Conservation (phyloP, 495 filamentous ascomycete genomes). For the Neurospora sp. region DNA sequence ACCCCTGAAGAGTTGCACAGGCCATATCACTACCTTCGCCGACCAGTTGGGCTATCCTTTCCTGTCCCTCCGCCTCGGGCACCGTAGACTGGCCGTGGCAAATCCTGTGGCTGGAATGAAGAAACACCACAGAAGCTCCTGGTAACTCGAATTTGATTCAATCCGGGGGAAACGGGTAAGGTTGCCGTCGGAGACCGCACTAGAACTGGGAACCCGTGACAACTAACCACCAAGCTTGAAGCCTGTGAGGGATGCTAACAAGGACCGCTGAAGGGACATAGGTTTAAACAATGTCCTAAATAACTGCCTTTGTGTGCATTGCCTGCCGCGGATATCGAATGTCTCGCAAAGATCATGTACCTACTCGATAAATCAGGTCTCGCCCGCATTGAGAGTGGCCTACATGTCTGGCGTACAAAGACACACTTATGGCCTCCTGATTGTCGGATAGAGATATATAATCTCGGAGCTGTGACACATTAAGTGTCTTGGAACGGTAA, state of each 20-base stretch:
- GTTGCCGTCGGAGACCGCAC: background rate
- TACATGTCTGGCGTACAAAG: background rate
- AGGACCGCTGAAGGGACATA: background rate
- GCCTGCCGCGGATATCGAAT: background rate
- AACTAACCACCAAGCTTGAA: background rate
- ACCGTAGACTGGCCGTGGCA: background rate
- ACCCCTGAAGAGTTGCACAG: background rate
- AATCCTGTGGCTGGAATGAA: background rate
- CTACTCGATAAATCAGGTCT: background rate
- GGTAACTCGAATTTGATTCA: background rate
- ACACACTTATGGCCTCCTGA: background rate
- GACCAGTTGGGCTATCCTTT: background rate
- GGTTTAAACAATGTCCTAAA: background rate
- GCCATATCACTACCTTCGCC: background rate
- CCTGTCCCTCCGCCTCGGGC: background rate
- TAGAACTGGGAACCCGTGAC: background rate
- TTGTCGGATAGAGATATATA: background rate
- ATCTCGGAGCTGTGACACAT: background rate
- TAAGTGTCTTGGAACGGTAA: background rate
- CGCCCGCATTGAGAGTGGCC: background rate
- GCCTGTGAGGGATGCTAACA: background rate
- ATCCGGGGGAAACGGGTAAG: background rate
- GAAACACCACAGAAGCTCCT: background rate
- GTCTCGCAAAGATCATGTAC: background rate
- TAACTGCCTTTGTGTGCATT: background rate